Base-by-base conservation (phyloP, 192 early-diverging fungal species). In the Coemansia sp. region DNA sequence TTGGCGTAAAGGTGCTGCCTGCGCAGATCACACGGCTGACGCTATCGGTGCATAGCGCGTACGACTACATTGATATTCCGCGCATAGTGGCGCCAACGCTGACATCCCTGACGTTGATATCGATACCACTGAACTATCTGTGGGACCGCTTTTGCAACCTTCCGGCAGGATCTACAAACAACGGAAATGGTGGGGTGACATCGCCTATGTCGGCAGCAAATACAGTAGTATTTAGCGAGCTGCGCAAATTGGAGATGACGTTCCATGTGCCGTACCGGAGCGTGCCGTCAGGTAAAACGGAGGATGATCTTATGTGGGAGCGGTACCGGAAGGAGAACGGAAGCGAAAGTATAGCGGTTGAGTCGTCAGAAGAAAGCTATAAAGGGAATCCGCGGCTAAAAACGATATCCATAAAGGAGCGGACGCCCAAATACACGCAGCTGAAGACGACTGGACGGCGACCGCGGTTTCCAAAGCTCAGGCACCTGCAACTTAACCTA, bases 101-200 rank as follows among this genome's bases (percentile, higher is more conserved):
- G 10, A 37, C 55, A 22, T 61, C 70, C 25, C 47, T 78, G 44
- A 68, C 56, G 29, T 47, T 78, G 19, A 61, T 58, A 57, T 48
- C 57, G 6, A 67, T 78, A 6, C 69, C 70, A 19, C 52, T 78
- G 19, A 61, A 58, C 58, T 68, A 67, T 11, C 40, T 72, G 57
- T 78, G 75, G 75, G 69, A 78, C 50, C 62, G 62, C 23, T 78
- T 78, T 29, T 59, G 60, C 41, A 53, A 55, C n/a, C n/a, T 52
- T 30, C 30, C 57, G 14, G 57, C 28, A 30, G 53, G 27, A 11
- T 15, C 57, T 23, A 41, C 38, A 17, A 23, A 33, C 22, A 41
- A 22, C 30, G 4, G 30, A n/a, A 57, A 33, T 15, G 37, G 40
- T 15, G 15, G n/a, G n/a, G n/a, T n/a, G n/a, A n/a, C 38, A 41